phyloP scores from a whole-genome alignment of 495 filamentous ascomycete species.

The Aspergillus conjunctus region DNA sequence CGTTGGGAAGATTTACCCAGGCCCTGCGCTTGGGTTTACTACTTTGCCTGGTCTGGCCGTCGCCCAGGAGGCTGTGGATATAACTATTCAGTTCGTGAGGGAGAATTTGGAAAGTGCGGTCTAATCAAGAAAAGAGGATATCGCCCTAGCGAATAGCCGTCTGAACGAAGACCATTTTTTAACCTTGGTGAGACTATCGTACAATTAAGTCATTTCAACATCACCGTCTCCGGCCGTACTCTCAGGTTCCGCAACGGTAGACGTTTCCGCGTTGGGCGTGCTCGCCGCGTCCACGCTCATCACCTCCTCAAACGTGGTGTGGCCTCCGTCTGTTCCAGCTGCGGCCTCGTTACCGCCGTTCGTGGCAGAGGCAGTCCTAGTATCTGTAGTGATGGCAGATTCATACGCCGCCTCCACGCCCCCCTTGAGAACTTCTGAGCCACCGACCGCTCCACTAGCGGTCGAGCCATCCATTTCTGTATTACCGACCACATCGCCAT shows the following conservation, averaged over 20 bases:
- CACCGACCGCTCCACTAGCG: conserved; percentile 36
- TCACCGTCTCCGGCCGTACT: conserved; percentile 33
- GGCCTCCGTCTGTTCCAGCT: conserved; percentile 18
- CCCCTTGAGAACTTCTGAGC: conserved; percentile 40
- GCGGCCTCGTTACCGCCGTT: conserved; percentile 17
- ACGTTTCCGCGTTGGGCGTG: conserved; percentile 33
- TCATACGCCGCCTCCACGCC: conserved; percentile 43
- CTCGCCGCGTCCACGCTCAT: conserved; percentile 33
- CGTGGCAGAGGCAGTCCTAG: not conserved
- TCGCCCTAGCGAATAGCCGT: not conserved
- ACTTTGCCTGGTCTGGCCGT: conserved; percentile 33
- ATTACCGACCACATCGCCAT: conserved; percentile 42
- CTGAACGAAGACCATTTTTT: too few relatives aligned
- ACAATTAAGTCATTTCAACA: conserved; percentile 44
- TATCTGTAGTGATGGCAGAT: conserved; percentile 25
- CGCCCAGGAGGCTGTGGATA: conserved; percentile 25
- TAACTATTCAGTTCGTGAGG: conserved; percentile 19
- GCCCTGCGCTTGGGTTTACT: conserved; percentile 54
- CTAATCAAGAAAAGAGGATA: not conserved
- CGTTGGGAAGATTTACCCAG: conserved; percentile 53
- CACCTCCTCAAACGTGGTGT: conserved; percentile 31
- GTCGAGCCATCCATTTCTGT: conserved; percentile 32
- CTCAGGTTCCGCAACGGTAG: conserved; percentile 12
- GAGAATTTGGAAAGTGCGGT: not conserved
- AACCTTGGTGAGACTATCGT: not conserved